phyloP scores from a whole-genome alignment of 768 basidiomycete species.

The Calocera cornea region DNA sequence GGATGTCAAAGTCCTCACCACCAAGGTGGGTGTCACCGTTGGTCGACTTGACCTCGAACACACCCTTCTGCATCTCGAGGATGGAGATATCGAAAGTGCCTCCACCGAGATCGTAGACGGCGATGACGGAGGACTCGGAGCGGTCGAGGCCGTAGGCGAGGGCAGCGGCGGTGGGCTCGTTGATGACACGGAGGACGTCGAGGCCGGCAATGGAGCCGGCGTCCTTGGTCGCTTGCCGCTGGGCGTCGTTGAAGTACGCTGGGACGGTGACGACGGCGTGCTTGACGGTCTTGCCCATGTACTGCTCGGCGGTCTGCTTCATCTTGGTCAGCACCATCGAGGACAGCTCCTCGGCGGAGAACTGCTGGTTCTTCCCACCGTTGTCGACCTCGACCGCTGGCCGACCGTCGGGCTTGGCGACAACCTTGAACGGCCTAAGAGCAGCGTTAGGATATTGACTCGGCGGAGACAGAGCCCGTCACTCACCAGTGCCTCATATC shows the following conservation, averaged over 20 bases:
- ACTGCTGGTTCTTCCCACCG: conserved; percentile 66
- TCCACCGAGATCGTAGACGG: conserved; percentile 96
- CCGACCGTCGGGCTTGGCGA: conserved; percentile 54
- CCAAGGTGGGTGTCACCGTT: conserved; percentile 98
- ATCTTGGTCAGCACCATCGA: conserved; percentile 85
- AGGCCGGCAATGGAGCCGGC: conserved; percentile 96
- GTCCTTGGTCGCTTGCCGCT: conserved; percentile 96
- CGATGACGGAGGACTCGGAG: conserved; percentile 63
- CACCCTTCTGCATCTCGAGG: conserved; percentile 98
- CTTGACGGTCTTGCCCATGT: conserved; percentile 85
- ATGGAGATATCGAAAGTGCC: conserved; percentile 99
- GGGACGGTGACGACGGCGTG: conserved; percentile 91
- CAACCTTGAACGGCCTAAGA: conserved; percentile 63
- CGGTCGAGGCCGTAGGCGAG: conserved; percentile 95
- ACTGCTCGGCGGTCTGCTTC: conserved; percentile 91
- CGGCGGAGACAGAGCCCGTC: not conserved
- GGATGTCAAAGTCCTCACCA: conserved; percentile 92
- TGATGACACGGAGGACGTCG: conserved; percentile 95
- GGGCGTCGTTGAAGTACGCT: conserved; percentile 98
- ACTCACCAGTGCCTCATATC: conserved; percentile 74
- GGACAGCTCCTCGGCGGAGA: conserved; percentile 70
- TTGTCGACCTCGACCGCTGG: conserved; percentile 78
- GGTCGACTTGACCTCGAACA: conserved; percentile 99
- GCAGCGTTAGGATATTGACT: not conserved
- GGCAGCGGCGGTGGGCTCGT: conserved; percentile 97